phyloP scores from a whole-genome alignment of 2,329 filamentous ascomycete species.

The Aspergillus jensenii region DNA sequence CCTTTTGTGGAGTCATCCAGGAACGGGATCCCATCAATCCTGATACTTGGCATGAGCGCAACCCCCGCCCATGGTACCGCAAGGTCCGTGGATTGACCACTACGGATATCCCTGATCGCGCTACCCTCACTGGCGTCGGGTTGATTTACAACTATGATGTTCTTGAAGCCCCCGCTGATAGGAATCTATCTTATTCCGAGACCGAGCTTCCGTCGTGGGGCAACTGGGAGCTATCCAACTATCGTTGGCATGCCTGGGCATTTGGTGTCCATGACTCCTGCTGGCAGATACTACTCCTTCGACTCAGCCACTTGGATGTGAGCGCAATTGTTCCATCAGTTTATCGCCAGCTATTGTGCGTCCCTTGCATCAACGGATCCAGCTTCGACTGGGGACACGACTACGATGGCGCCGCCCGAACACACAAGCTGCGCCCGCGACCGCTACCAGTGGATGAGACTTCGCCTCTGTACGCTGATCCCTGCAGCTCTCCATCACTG shows the following conservation, averaged over 20 bases:
- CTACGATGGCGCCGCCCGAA: constrained; percentile 12
- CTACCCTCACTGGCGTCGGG: constrained; percentile 7
- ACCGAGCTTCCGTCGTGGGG: neutral
- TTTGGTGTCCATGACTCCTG: constrained; percentile 14
- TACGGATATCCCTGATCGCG: neutral
- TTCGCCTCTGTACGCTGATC: constrained; percentile 9
- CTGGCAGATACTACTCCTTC: constrained; percentile 14
- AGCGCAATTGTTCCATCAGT: neutral
- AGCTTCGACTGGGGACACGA: constrained; percentile 15
- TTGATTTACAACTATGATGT: neutral
- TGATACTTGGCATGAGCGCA: neutral
- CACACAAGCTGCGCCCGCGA: neutral
- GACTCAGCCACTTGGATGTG: neutral
- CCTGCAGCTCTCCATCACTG: constrained; percentile 2
- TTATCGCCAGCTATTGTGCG: constrained; percentile 13
- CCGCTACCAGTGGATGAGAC: neutral
- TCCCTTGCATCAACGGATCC: neutral
- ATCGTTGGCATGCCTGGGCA: neutral
- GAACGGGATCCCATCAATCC: neutral
- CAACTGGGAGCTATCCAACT: neutral
- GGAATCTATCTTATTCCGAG: constrained; percentile 1
- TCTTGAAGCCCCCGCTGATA: constrained; percentile 1
- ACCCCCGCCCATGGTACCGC: constrained; percentile 13
- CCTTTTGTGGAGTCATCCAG: constrained; percentile 14
- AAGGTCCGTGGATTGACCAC: constrained; percentile 12